Conservation (phyloP, 2,329 filamentous ascomycete species). For the Scytalidium lignicola region DNA sequence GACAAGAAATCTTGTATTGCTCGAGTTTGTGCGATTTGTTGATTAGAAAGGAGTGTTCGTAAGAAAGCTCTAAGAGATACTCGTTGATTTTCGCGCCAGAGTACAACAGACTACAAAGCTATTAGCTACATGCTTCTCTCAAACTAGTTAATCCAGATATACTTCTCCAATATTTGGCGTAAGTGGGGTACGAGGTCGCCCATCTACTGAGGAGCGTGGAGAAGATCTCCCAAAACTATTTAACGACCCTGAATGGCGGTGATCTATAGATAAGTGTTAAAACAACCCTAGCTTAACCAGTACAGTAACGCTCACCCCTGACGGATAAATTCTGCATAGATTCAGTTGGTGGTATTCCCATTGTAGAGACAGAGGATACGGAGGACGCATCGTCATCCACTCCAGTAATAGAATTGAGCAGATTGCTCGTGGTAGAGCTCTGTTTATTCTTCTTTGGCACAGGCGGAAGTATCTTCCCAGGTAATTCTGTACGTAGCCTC, state of each 20-base stretch:
- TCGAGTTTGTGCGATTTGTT: conserved; percentile 75
- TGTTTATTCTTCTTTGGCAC: conserved; percentile 90
- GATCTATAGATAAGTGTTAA: conserved; percentile 18
- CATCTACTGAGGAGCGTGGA: conserved; percentile 42
- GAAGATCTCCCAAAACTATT: conserved; percentile 33
- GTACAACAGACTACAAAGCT: conserved; percentile 43
- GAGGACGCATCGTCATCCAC: conserved; percentile 74
- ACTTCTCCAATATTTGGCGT: conserved; percentile 10
- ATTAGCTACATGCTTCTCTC: conserved; percentile 3
- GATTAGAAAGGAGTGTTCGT: conserved; percentile 78
- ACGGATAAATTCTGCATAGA: conserved; percentile 35
- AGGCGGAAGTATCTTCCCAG: conserved; percentile 81
- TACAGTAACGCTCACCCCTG: conserved; percentile 28
- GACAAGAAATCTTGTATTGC: conserved; percentile 83
- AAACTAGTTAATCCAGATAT: background rate
- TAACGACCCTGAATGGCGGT: conserved; percentile 33
- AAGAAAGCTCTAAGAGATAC: conserved; percentile 88
- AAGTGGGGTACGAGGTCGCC: conserved; percentile 8
- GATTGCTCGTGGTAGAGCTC: conserved; percentile 58
- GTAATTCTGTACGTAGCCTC: conserved; percentile 74
- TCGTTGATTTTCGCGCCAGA: conserved; percentile 85
- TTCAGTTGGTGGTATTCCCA: conserved; percentile 12
- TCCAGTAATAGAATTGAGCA: conserved; percentile 45
- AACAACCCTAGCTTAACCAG: conserved; percentile 4
- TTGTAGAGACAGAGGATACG: conserved; percentile 48